Conservation (phyloP, 2,329 filamentous ascomycete genomes). For the Aspergillus fructus region DNA sequence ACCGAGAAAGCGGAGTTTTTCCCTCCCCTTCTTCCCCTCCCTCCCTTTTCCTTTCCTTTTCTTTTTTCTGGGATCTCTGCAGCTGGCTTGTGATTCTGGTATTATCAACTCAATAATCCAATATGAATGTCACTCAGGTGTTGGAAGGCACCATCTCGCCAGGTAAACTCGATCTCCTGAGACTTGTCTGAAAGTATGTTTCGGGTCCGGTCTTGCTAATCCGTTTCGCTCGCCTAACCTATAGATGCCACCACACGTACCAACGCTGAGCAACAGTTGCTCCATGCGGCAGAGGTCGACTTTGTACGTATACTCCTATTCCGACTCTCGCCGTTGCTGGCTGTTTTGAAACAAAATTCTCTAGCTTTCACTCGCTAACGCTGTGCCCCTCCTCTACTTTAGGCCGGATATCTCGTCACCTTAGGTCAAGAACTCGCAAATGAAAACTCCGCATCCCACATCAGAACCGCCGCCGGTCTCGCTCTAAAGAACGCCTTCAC, state of each 20-base stretch:
- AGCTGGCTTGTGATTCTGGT: slow-evolving; percentile 21
- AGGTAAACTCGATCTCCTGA: slow-evolving; percentile 56
- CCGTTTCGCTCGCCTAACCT: slow-evolving; percentile 30
- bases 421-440: slow-evolving; percentile 94
- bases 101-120: slow-evolving; percentile 38
- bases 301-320: slow-evolving; percentile 66
- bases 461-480: slow-evolving; percentile 91
- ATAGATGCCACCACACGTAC: slow-evolving; percentile 86
- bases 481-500: slow-evolving; percentile 98
- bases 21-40: slow-evolving; percentile 17
- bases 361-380: slow-evolving; percentile 19
- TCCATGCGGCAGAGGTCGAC: slow-evolving; percentile 87
- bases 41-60: slow-evolving; percentile 17
- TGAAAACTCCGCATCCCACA: slow-evolving; percentile 76
- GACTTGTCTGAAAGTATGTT: not conserved
- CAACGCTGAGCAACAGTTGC: slow-evolving; percentile 90
- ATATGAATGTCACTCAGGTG: slow-evolving; percentile 97
- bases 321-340: slow-evolving; percentile 30
- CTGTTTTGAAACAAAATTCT: slow-evolving; percentile 16
- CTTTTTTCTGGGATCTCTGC: slow-evolving; percentile 21
- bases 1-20: slow-evolving; percentile 20
- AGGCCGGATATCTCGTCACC: slow-evolving; percentile 90
- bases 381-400: slow-evolving; percentile 22
- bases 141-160: slow-evolving; percentile 94
- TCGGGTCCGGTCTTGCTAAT: slow-evolving; percentile 18